phyloP scores from a whole-genome alignment of 768 basidiomycete genomes.

The Termitomyces heimii region DNA sequence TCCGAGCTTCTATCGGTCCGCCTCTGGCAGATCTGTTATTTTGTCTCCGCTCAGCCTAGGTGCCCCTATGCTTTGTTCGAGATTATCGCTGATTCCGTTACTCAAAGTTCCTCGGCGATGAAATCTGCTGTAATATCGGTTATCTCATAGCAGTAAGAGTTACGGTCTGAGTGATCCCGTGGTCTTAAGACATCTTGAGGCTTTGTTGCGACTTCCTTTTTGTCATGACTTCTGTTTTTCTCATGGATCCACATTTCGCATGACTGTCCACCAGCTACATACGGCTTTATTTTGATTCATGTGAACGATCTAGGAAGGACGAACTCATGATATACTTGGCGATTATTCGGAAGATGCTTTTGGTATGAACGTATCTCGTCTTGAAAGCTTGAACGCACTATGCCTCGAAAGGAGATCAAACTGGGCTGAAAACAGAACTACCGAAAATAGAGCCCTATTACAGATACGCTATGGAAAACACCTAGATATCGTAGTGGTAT shows the following conservation, averaged over 20 bases:
- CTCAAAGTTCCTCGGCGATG: background rate
- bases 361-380: background rate
- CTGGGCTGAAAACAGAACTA: background rate
- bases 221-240: background rate
- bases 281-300: background rate
- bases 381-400: background rate
- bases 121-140: background rate
- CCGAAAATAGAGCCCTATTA: background rate
- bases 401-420: background rate
- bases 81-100: too few relatives aligned
- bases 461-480: background rate
- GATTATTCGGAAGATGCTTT: background rate
- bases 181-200: background rate
- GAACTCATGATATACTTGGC: background rate
- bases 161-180: too few relatives aligned
- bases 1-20: constrained; percentile 1
- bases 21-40: background rate
- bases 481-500: background rate
- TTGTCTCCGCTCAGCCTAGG: background rate
- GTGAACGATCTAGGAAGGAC: background rate
- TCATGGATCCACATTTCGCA: background rate
- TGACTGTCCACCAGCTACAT: background rate
- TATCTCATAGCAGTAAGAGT: background rate
- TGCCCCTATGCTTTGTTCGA: background rate
- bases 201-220: background rate